phyloP scores from a whole-genome alignment of 352 stramenopile genomes.

The Porosira glacialis region DNA sequence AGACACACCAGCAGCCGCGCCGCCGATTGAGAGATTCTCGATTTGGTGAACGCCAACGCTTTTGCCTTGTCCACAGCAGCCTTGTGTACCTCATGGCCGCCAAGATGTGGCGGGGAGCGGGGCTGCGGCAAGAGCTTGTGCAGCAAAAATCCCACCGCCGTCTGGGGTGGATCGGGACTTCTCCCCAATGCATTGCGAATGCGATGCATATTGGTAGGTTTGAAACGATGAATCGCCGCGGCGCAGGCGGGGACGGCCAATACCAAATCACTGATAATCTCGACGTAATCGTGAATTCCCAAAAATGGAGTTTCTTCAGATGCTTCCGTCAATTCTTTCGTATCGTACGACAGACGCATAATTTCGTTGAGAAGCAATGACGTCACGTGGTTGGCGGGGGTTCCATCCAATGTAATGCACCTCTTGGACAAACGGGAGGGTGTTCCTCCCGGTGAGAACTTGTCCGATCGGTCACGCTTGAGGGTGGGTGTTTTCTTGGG shows the following conservation, averaged over 20 bases:
- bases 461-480: too few relatives aligned
- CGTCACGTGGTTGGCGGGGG: constrained; percentile 56
- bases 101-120: constrained; percentile 29
- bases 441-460: too few relatives aligned
- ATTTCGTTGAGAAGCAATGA: constrained; percentile 51
- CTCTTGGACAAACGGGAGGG: too few relatives aligned
- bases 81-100: too few relatives aligned
- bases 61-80: constrained; percentile 12
- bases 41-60: constrained; percentile 32
- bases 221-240: constrained; percentile 71
- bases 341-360: constrained; percentile 10
- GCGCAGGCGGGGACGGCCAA: constrained; percentile 75
- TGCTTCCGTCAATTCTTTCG: not conserved
- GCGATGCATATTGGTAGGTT: constrained; percentile 32
- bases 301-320: constrained; percentile 41
- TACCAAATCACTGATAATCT: constrained; percentile 75
- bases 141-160: constrained; percentile 73
- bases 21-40: constrained; percentile 63
- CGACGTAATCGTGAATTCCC: constrained; percentile 51
- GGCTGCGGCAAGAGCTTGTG: constrained; percentile 75
- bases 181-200: constrained; percentile 66
- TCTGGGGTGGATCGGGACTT: constrained; percentile 64
- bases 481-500: constrained; percentile 22
- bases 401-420: constrained; percentile 36
- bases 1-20: constrained; percentile 76